Evolutionary conservation across 2,329 filamentous ascomycete genomes (phyloP), one percentile per base, ranked within the genome.

Genomic region (Cladosporium oxysporum): DNA sequence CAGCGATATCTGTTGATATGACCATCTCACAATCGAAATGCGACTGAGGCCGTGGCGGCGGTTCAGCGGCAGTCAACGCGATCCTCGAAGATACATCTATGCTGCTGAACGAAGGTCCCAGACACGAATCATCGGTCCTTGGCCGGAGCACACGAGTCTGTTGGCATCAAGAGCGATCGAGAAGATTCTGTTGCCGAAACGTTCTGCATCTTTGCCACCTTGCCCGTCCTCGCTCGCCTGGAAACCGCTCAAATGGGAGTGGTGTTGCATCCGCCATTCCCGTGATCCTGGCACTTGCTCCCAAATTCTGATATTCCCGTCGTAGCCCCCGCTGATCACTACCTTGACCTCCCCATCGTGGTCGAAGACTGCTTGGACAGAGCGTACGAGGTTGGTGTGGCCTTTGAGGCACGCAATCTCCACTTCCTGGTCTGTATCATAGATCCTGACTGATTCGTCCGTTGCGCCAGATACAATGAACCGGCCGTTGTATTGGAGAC

Each of bases 401-500:
- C 66, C 66, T 53, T 65, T n/a, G 11, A 67, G 57, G n/a, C 62
- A 57, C 16, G 62, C 62, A n/a, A 64, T 37, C 50, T 37, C 47
- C 8, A 29, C 35, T 16, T 52, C 16, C 10, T 33, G 37, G 8
- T 52, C n/a, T 5, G 49, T 6, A 44, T 65, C 62, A 10, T 55
- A 53, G 18, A 67, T 65, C 6, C 29, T 57, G 7, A 31, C 28
- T 5, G 66, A 52, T 3, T 57, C 47, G 16, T 67, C 62, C 14
- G 66, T 65, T 5, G 62, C 65, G 28, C 58, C 61, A 28, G 62
- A 58, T 3, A 67, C 44, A 21, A 65, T 26, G 23, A 62, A 57
- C 4, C 58, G 49, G 12, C 62, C 66, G 29, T 58, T 64, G n/a
- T 53, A 37, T 14, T 57, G 21, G 28, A 67, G 23, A 23, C 58